Conservation (phyloP, 495 filamentous ascomycete species). For the Xylaria longipes region DNA sequence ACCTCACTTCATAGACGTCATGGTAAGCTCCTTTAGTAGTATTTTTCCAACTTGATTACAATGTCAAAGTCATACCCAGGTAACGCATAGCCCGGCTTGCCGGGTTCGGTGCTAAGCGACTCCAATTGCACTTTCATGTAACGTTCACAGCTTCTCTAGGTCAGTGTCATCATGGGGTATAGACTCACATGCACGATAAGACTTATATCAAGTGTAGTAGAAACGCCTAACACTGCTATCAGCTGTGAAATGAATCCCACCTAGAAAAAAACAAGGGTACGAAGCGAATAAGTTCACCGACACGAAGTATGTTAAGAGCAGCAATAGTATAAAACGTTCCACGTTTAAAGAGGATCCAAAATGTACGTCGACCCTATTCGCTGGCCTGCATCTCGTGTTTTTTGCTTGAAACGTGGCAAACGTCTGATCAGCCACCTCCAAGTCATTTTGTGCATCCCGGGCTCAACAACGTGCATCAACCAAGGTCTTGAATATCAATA, state of each 20-base stretch:
- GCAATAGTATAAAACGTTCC: not conserved
- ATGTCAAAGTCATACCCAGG: not conserved
- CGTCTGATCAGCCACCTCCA: not conserved
- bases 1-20: not conserved
- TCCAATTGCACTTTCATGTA: not conserved
- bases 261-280: not conserved
- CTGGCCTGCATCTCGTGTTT: not conserved
- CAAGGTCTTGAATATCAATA: not conserved
- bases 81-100: not conserved
- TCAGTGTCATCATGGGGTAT: not conserved
- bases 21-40: not conserved
- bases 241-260: not conserved
- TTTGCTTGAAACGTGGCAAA: not conserved
- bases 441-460: not conserved
- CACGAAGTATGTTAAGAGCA: not conserved
- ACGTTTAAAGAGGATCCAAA: not conserved
- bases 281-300: not conserved
- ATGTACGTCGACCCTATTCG: not conserved
- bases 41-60: not conserved
- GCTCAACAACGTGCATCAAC: not conserved
- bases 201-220: not conserved
- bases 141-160: not conserved
- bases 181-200: conserved; percentile 5
- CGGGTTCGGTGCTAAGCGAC: not conserved
- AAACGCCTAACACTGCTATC: not conserved